phyloP scores from a whole-genome alignment of 805 yeast genomes.

The Kodamaea leandrae region DNA sequence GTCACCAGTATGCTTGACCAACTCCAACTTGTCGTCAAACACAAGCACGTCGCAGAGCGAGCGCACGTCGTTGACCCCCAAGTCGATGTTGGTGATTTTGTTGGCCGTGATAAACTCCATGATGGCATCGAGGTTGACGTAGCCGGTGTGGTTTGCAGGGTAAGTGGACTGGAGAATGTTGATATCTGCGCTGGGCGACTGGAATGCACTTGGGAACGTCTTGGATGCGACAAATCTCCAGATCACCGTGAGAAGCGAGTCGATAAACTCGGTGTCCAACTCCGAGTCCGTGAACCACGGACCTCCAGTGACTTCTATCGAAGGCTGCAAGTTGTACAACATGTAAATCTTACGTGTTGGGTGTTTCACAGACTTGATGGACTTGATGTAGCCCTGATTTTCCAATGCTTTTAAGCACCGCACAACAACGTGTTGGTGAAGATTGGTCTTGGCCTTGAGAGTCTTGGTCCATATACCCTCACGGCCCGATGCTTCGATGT shows the following conservation, averaged over 20 bases:
- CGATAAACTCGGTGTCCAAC: constrained; percentile 89
- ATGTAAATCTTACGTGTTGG: constrained; percentile 96
- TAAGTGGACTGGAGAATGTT: constrained; percentile 48
- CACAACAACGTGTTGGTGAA: constrained; percentile 87
- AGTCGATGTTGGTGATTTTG: constrained; percentile 78
- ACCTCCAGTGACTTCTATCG: constrained; percentile 95
- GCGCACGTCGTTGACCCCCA: constrained; percentile 69
- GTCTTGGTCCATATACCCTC: constrained; percentile 97
- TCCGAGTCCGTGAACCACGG: constrained; percentile 99
- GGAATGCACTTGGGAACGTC: constrained; percentile 74
- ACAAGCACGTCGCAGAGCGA: constrained; percentile 84
- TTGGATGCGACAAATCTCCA: constrained; percentile 82
- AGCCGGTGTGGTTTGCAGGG: constrained; percentile 57
- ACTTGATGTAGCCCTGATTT: constrained; percentile 76
- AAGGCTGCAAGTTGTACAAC: constrained; percentile 91
- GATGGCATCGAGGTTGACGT: constrained; percentile 71
- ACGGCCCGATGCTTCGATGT: constrained; percentile 88
- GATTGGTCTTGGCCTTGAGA: constrained; percentile 78
- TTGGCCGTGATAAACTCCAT: constrained; percentile 68
- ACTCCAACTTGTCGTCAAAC: constrained; percentile 82
- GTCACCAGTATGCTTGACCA: constrained; percentile 49
- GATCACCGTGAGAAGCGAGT: constrained; percentile 73
- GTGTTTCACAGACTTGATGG: constrained; percentile 84
- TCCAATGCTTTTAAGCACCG: constrained; percentile 81
- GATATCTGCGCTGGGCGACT: constrained; percentile 31